Conservation (phyloP, 129 eudicot species). For the Chrysanthemum seticuspe region DNA sequence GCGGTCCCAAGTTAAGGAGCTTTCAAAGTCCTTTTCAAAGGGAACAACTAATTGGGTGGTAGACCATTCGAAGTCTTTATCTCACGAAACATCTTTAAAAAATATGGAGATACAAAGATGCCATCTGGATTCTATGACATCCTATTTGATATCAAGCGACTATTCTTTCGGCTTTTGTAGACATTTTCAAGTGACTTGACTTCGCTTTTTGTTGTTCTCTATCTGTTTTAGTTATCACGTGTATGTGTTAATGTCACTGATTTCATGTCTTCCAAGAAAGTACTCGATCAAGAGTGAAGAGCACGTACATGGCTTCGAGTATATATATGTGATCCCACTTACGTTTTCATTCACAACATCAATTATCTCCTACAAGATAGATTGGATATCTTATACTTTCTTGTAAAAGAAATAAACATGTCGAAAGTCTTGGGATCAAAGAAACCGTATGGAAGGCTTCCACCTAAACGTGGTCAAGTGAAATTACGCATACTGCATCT, state of each 20-base stretch:
- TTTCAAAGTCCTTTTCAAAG: neutral
- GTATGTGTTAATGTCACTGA: neutral
- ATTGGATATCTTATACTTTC: neutral
- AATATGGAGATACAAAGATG: too few species aligned
- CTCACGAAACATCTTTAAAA: too few species aligned
- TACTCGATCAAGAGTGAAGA: neutral
- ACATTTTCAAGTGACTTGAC: constrained; percentile 21
- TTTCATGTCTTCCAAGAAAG: constrained; percentile 29
- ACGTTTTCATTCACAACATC: neutral
- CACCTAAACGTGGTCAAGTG: constrained; percentile 34
- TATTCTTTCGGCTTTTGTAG: neutral
- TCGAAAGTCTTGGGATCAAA: constrained; percentile 9
- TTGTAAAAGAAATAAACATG: neutral
- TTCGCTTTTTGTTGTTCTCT: constrained; percentile 4
- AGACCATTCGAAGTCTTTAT: too few species aligned
- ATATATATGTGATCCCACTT: constrained; percentile 20
- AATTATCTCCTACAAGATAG: neutral
- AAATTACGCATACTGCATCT: constrained; percentile 20
- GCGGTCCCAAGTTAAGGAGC: too few species aligned
- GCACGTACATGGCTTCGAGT: neutral
- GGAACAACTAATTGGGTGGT: neutral
- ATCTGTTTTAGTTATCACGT: neutral
- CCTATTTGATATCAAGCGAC: constrained; percentile 15
- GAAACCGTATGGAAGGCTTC: constrained; percentile 23
- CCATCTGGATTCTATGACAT: neutral